Percentiles rank a stretch among this genome's conserved stretches.
Evolutionary conservation across 2,329 filamentous ascomycete species (phyloP).

Genomic region (Cordyceps cicadae): DNA sequence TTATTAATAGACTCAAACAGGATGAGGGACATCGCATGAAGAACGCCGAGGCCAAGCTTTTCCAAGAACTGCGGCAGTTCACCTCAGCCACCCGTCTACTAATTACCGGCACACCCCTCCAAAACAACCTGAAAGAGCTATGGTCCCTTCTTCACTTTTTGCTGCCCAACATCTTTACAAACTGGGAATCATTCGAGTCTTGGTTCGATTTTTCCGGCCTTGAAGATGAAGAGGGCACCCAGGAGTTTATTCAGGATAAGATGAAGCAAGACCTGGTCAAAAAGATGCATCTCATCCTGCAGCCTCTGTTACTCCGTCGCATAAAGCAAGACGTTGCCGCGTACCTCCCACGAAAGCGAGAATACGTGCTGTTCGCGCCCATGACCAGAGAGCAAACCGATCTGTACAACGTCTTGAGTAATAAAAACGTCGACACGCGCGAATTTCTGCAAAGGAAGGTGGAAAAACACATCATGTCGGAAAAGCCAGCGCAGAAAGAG

Average conservation of each 20-base stretch:
- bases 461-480: conserved; percentile 48
- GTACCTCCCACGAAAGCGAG: conserved; percentile 87
- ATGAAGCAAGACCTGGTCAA: conserved; percentile 46
- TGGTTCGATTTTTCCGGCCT: conserved; percentile 98
- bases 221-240: conserved; percentile 70
- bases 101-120: conserved; percentile 89
- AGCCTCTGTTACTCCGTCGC: conserved; percentile 78
- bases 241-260: conserved; percentile 71
- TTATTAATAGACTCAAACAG: conserved; percentile 33
- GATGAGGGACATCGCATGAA: conserved; percentile 97
- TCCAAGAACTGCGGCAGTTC: conserved; percentile 81
- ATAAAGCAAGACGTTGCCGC: conserved; percentile 91
- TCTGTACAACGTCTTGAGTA: conserved; percentile 61
- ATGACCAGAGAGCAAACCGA: conserved; percentile 87
- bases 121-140: conserved; percentile 90
- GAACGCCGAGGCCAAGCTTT: conserved; percentile 88
- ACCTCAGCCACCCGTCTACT: conserved; percentile 82
- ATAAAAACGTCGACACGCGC: conserved; percentile 53
- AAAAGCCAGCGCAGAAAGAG: conserved; percentile 11
- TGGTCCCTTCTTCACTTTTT: conserved; percentile 95
- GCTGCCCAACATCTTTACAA: conserved; percentile 84
- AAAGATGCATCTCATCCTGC: conserved; percentile 86
- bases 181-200: conserved; percentile 83
- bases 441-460: conserved; percentile 78
- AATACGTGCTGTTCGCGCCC: conserved; percentile 91